These are phyloP conservation scores for Leucaena leucocephala DNA, from an alignment of 306 rosid species.

Conservation along the genomic window DNA sequence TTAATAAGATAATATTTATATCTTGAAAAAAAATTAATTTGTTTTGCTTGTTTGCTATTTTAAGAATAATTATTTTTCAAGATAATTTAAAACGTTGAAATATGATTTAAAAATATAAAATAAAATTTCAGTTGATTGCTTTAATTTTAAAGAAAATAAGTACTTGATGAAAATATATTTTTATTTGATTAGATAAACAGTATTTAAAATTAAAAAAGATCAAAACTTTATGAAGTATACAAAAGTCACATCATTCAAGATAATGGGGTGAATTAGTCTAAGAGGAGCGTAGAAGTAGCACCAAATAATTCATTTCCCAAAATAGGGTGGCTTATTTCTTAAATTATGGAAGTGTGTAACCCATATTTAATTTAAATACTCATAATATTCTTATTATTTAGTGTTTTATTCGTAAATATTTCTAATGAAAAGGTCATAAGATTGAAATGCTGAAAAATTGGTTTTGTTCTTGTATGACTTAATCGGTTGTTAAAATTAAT, in stretches of 20 bases:
- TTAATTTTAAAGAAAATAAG: not conserved
- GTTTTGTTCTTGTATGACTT: too few relatives aligned
- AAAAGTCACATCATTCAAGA: not conserved
- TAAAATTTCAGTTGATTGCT: not conserved
- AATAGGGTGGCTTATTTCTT: not conserved
- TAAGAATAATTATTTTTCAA: not conserved
- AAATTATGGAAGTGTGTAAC: too few relatives aligned
- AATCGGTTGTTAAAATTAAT: too few relatives aligned
- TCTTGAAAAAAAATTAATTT: too few relatives aligned
- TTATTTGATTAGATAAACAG: not conserved
- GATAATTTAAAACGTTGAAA: not conserved
- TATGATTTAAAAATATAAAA: not conserved
- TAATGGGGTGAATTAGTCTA: not conserved
- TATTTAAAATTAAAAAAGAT: not conserved
- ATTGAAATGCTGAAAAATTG: too few relatives aligned
- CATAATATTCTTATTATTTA: too few relatives aligned
- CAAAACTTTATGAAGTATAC: not conserved
- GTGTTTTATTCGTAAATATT: too few relatives aligned
- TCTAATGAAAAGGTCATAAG: too few relatives aligned
- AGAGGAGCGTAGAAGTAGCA: not conserved
- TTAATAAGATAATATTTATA: too few relatives aligned
- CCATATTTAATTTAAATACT: too few relatives aligned
- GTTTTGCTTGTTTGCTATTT: not conserved
- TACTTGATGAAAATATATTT: not conserved
- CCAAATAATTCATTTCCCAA: too few relatives aligned